Base-by-base conservation (phyloP, 1,139 yeast species). In the Suhomyces choctaworum region DNA sequence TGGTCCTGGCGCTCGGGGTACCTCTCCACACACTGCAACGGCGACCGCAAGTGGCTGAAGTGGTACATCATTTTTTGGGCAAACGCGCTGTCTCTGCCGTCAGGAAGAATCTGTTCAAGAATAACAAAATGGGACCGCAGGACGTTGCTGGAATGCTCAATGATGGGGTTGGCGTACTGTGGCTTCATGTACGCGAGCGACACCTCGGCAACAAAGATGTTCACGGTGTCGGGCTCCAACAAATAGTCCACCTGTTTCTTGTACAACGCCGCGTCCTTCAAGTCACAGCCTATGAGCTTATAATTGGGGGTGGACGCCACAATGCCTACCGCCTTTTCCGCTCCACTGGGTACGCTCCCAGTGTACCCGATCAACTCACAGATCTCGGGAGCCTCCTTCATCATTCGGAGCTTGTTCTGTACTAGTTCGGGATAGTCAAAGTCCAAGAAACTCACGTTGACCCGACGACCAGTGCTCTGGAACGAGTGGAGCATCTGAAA, bases 171-270 rank as follows among this genome's bases (percentile, higher is more conserved):
- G n/a, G 95, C 88, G 40, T 70, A 70, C 22, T 70, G 66, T 5
- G 82, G 81, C 26, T 73, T 69, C 94, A 86, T 86, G 53, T 86
- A 86, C 0, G 94, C 90, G 37, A 86, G 60, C 0, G 95, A 84
- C 2, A 86, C 95, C 54, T 86, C 95, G 0, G 95, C 94, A 27
- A 87, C 71, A 48, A 83, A 86, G 8, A 84, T 68, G 34, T 74
- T 76, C 5, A 75, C 55, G 2, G 73, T 54, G 1, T 47, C 46
- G 10, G 46, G 42, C 3, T 56, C 51, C 11, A 70, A 42, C 1
- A 52, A 39, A 2, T 51, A 40, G 7, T 40, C 32, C 30, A 82
- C 44, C 31, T 70, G 64, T 6, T 54, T 44, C 28, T 63, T 50
- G 47, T 79, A 82, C 7, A 61, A 50, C 0, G 49, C 51, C 4